Evolutionary conservation across 345 rosid genomes (phyloP).

Genomic region (Populus euphratica): DNA sequence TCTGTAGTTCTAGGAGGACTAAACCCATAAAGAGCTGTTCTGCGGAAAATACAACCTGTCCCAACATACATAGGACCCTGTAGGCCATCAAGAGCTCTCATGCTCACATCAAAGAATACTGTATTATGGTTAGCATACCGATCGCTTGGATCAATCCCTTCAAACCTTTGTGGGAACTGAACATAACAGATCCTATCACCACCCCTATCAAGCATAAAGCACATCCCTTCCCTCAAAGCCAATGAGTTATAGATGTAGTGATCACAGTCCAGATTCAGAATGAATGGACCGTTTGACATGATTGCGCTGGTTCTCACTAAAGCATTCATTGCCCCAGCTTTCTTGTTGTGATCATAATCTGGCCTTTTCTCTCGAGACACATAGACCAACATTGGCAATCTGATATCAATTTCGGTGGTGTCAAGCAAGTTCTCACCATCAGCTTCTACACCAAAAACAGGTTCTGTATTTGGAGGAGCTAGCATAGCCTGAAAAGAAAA

Average conservation of each 20-base stretch:
- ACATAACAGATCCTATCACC: slow-evolving; percentile 31
- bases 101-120: slow-evolving; percentile 34
- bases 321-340: slow-evolving; percentile 38
- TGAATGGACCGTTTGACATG: slow-evolving; percentile 36
- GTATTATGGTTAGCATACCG: slow-evolving; percentile 34
- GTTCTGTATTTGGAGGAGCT: slow-evolving; percentile 73
- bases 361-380: slow-evolving; percentile 33
- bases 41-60: slow-evolving; percentile 33
- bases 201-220: slow-evolving; percentile 38
- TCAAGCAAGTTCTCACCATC: slow-evolving; percentile 29
- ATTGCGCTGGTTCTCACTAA: slow-evolving; percentile 33
- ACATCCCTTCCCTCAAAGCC: slow-evolving; percentile 37
- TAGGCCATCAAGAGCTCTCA: slow-evolving; percentile 35
- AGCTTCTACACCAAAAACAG: slow-evolving; percentile 35
- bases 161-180: slow-evolving; percentile 36
- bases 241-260: slow-evolving; percentile 32
- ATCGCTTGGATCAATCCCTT: slow-evolving; percentile 37
- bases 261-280: slow-evolving; percentile 32
- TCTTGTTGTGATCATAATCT: slow-evolving; percentile 35
- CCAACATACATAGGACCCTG: slow-evolving; percentile 38
- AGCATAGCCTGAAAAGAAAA: slow-evolving; percentile 56
- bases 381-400: slow-evolving; percentile 32
- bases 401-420: slow-evolving; percentile 24
- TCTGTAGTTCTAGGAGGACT: slow-evolving; percentile 74
- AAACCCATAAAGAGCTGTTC: slow-evolving; percentile 39